Evolutionary conservation across 768 basidiomycete species (phyloP).

Genomic region (Xerocomus spinulosus): DNA sequence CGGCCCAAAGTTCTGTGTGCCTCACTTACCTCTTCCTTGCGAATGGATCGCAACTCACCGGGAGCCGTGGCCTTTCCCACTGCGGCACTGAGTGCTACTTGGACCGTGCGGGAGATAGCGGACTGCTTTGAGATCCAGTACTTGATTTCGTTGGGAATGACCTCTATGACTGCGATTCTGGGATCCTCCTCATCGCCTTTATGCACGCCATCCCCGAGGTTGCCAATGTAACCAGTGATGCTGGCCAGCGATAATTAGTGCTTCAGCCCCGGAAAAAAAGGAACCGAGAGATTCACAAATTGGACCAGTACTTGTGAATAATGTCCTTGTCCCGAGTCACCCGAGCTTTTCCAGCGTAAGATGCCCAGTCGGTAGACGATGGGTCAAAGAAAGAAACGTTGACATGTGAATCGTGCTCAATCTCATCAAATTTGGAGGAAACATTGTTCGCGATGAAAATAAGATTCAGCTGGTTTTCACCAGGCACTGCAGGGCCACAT

Average conservation of each 20-base stretch:
- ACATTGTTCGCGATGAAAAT: constrained; percentile 71
- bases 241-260: constrained; percentile 34
- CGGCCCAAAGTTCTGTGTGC: neutral
- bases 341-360: constrained; percentile 69
- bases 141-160: constrained; percentile 74
- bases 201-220: constrained; percentile 80
- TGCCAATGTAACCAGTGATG: constrained; percentile 75
- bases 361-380: constrained; percentile 72
- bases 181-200: constrained; percentile 79
- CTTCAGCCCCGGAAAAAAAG: neutral
- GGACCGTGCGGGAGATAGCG: constrained; percentile 50
- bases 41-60: constrained; percentile 76
- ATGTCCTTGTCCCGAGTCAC: constrained; percentile 56
- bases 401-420: constrained; percentile 69
- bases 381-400: constrained; percentile 77
- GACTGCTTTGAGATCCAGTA: constrained; percentile 74
- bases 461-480: constrained; percentile 49
- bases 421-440: constrained; percentile 71
- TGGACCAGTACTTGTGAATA: constrained; percentile 64
- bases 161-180: constrained; percentile 72
- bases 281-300: constrained; percentile 33
- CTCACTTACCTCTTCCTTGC: constrained; percentile 58
- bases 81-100: constrained; percentile 54
- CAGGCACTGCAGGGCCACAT: constrained; percentile 33
- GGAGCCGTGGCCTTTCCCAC: constrained; percentile 62